Evolutionary conservation across 352 stramenopile genomes (phyloP), one percentile per base, ranked within the genome.

Genomic region (Phytophthora sp.): DNA sequence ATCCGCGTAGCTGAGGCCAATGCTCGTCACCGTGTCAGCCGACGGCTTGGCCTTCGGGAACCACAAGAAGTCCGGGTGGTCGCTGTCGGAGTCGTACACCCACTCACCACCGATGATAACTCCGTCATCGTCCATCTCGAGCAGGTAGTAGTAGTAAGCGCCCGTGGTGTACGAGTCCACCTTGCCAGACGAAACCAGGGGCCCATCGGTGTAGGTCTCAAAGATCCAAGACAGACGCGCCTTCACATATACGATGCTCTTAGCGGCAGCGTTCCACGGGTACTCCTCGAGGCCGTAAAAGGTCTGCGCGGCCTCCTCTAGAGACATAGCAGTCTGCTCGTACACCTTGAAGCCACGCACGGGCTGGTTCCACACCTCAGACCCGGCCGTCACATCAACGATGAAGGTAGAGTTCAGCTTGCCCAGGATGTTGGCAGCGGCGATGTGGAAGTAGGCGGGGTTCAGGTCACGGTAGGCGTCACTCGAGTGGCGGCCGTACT

Each of bases 281-380:
- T 88, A 88, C 49, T 52, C 48, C 5, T 57, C 60, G 4, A 75
- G 66, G 5, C 54, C 66, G 53, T 77, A 86, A 49, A 71, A 82
- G 5, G 66, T 67, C 10, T 50, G 24, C 0, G 75, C 74, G 0
- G 72, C 75, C 1, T 80, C 24, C n/a, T 68, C 32, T 0, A 66
- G 59, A 2, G 59, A 56, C 63, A 86, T 66, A 2, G 59, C 50
- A 0, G 66, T 62, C 61, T 72, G 38, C 24, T 79, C 53, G 31
- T 62, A 44, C 12, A 86, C 56, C 46, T 74, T 62, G 55, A 82
- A 87, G 32, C 64, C 71, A 28, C 56, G 50, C 31, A 89, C 67
- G 3, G 79, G 77, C 39, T 83, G 74, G 66, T 89, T 89, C 67
- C 73, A 86, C 20, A 88, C 77, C 42, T 77, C 59, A 0, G 39